A percentile compares a stretch with the other conserved stretches of the same genome.
Conservation (phyloP, 1,284 basidiomycete species). For the Trametes versicolor region DNA sequence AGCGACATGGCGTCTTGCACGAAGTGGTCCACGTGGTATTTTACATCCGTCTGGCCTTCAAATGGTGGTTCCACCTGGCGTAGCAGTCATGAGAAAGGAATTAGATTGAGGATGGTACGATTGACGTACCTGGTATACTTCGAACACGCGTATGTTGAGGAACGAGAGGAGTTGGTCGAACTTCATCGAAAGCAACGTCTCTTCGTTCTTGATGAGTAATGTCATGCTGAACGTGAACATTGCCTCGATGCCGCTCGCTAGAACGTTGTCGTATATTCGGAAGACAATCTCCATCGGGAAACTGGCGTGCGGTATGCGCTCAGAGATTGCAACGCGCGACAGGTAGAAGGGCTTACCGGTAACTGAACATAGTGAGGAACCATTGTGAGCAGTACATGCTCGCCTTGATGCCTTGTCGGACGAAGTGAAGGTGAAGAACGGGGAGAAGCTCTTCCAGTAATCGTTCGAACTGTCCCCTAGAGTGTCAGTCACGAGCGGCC, state of each 20-base stretch:
- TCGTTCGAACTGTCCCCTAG: conserved; percentile 82
- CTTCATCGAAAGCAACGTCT: conserved; percentile 77
- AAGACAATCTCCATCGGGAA: conserved; percentile 96
- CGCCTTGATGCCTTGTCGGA: conserved; percentile 93
- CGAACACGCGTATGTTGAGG: conserved; percentile 85
- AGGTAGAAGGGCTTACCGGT: conserved; percentile 65
- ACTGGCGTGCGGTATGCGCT: conserved; percentile 52
- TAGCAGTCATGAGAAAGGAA: background rate
- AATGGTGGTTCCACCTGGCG: conserved; percentile 41
- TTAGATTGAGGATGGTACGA: background rate
- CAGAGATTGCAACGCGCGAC: background rate
- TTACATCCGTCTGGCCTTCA: conserved; percentile 40
- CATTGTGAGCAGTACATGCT: conserved; percentile 98
- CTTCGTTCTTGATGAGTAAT: conserved; percentile 90
- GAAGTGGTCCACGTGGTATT: conserved; percentile 82
- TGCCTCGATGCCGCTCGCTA: conserved; percentile 97
- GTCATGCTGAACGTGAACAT: conserved; percentile 95
- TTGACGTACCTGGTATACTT: conserved; percentile 72
- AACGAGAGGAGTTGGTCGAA: conserved; percentile 91
- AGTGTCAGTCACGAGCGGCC: background rate
- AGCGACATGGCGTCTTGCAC: conserved; percentile 86
- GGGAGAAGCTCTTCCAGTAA: conserved; percentile 93
- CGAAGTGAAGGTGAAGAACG: conserved; percentile 90
- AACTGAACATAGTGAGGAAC: conserved; percentile 98
- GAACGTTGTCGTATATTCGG: conserved; percentile 93